phyloP scores from a whole-genome alignment of 352 stramenopile genomes.

The Globisporangium emineosum region DNA sequence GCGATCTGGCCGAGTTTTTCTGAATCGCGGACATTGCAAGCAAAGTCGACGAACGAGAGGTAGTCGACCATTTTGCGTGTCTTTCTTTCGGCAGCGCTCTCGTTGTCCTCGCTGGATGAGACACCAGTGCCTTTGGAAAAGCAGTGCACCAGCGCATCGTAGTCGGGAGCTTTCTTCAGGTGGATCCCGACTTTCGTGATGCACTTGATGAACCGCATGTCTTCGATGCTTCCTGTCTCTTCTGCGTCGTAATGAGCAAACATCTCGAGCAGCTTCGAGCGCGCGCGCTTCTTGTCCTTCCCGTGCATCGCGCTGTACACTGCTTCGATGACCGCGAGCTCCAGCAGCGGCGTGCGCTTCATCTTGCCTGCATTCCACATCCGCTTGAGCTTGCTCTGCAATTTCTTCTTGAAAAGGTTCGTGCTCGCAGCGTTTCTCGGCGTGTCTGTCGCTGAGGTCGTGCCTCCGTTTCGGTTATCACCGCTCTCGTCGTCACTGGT shows the following conservation, averaged over 20 bases:
- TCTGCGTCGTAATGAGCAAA: constrained; percentile 55
- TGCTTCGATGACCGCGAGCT: constrained; percentile 37
- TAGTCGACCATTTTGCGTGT: constrained; percentile 43
- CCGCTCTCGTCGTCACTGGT: not conserved
- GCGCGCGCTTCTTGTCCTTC: constrained; percentile 35
- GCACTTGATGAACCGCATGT: constrained; percentile 54
- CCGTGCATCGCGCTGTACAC: constrained; percentile 53
- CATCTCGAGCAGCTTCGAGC: constrained; percentile 37
- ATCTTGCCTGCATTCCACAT: constrained; percentile 37
- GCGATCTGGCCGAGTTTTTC: constrained; percentile 56
- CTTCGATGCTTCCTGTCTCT: constrained; percentile 29
- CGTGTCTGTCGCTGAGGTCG: constrained; percentile 12
- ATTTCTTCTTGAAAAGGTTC: constrained; percentile 11
- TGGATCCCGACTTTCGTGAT: constrained; percentile 50
- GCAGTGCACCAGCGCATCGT: constrained; percentile 35
- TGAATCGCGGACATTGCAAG: constrained; percentile 61
- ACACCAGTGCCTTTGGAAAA: constrained; percentile 22
- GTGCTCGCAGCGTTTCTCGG: constrained; percentile 1
- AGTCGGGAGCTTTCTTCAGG: constrained; percentile 34
- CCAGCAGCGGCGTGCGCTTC: constrained; percentile 52
- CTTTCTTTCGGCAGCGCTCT: constrained; percentile 10
- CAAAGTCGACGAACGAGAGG: constrained; percentile 58
- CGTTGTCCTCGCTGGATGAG: constrained; percentile 3
- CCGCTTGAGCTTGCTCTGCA: constrained; percentile 23
- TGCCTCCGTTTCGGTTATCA: not conserved